Evolutionary conservation across 2,329 filamentous ascomycete species (phyloP), one percentile per base, ranked within the genome.

Genomic region (Pseudogymnoascus sp.): DNA sequence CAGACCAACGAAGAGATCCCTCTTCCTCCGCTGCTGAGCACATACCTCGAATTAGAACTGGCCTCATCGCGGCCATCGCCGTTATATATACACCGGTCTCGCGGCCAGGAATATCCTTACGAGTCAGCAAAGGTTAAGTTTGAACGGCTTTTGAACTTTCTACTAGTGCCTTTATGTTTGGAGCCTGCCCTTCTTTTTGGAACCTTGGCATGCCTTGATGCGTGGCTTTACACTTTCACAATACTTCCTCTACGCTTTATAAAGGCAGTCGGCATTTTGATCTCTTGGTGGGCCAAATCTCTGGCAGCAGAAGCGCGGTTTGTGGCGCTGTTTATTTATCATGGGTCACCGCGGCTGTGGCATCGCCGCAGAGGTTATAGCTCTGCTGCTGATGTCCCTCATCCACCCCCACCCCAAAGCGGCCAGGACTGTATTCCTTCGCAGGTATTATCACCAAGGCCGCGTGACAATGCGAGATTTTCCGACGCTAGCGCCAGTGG

Each of bases 221-320:
- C 93, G 1, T 99, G 93, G 92, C 82, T 99, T 1, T 94, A 97
- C 75, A 95, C 91, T 0, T 95, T 99, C 69, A 99, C 94, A 0
- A 96, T 99, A 48, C 78, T 99, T 0, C 94, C 94, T 0, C 81
- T 99, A 63, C 84, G 94, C 2, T 97, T 99, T 69, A 74, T 89
- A 61, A 88, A 92, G 63, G 93, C 94, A 0, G 69, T 93, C 0
- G 85, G 84, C 18, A 86, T 97, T 2, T 76, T 99, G 27, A 73
- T 85, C 8, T 82, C 84, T 64, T 97, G 92, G 82, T 96, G 90
- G 90, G 80, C 75, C 1, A 84, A 88, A 35, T 83, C 92, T 21
- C 67, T 93, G 1, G 79, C 80, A 4, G 88, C 87, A 65, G 93
- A 97, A 73, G 78, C 80, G 1, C 80, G 79, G 3, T 94, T 87